Evolutionary conservation across 2,329 filamentous ascomycete species (phyloP), one percentile per base, ranked within the genome.

Genomic region (Epichloe hybrida): DNA sequence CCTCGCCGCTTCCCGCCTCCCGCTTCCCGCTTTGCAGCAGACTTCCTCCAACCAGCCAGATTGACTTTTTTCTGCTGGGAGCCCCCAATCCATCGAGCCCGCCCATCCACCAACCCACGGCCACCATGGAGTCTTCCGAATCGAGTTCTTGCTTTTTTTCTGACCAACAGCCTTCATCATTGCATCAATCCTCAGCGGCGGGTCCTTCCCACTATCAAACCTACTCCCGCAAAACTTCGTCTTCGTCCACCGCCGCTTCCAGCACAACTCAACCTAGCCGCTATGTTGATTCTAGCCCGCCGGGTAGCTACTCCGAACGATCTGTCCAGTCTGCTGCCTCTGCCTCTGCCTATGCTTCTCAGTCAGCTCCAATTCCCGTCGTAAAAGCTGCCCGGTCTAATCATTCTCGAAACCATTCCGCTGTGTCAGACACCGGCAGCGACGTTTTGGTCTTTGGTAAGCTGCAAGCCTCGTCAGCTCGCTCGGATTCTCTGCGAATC

Each of bases 251-350:
- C 46, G 54, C 57, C 51, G 61, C 58, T 49, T 61, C 59, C 37
- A 52, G 65, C 50, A 57, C 63, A 54, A 66, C 65, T 57, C 75
- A 74, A 54, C 84, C 84, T 64, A 72, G 74, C 56, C 72, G 74
- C 50, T 73, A 78, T 62, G 75, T 74, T 51, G 80, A 84, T 59
- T 72, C 81, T 36, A 77, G 77, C 55, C 77, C 75, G 34, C 77
- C 75, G 53, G 73, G 75, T 51, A 71, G 72, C 55, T 73, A 77
- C 63, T 73, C 76, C 55, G 79, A 80, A 52, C 73, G 75, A 60
- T 73, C 80, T 51, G 83, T 73, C 63, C 72, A 83, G 54, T 83
- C 78, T 56, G 83, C 85, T 76, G 53, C 58, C 36, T 31, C 46
- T 50, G 21, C 21, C 21, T 31, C 85, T 76, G 17, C 13, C 13